A percentile compares a stretch with the other conserved stretches of the same genome.
phyloP scores from a whole-genome alignment of 2,329 filamentous ascomycete species.

The Fusarium udum region DNA sequence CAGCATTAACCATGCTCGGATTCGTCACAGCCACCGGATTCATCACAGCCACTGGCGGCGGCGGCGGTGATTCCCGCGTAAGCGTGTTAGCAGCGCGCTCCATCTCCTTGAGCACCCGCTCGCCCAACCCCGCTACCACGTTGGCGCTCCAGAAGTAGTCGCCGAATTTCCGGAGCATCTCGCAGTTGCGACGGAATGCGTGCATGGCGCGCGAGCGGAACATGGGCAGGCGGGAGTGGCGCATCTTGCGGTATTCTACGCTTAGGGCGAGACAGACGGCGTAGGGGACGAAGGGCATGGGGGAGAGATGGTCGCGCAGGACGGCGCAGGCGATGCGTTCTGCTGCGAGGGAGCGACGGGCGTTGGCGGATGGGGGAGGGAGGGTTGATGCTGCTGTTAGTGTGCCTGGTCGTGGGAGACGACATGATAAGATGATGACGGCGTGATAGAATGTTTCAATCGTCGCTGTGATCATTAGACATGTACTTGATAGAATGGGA shows the following conservation, averaged over 20 bases:
- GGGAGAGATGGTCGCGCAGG: conserved; percentile 59
- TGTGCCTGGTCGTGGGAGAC: conserved; percentile 57
- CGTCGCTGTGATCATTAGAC: conserved; percentile 56
- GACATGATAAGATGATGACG: conserved; percentile 69
- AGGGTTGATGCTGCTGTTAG: conserved; percentile 53
- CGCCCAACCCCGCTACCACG: conserved; percentile 64
- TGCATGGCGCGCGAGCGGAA: conserved; percentile 65
- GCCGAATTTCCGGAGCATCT: conserved; percentile 62
- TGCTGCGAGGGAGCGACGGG: conserved; percentile 65
- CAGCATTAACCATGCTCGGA: conserved; percentile 41
- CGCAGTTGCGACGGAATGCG: conserved; percentile 64
- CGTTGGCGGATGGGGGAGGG: conserved; percentile 61
- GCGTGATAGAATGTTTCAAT: conserved; percentile 72
- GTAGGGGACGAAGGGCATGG: conserved; percentile 69
- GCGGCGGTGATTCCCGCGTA: conserved; percentile 48
- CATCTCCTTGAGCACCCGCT: conserved; percentile 65
- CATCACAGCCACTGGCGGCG: conserved; percentile 18
- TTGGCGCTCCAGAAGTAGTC: conserved; percentile 67
- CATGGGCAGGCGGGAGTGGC: conserved; percentile 67
- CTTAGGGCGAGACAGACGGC: conserved; percentile 69
- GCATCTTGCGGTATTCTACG: conserved; percentile 71
- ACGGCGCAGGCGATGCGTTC: conserved; percentile 67
- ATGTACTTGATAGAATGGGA: not conserved
- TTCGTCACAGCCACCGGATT: conserved; percentile 31
- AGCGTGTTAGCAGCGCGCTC: conserved; percentile 61